Base-by-base conservation (phyloP, 1,284 basidiomycete species). In the Puccinia novopanici region DNA sequence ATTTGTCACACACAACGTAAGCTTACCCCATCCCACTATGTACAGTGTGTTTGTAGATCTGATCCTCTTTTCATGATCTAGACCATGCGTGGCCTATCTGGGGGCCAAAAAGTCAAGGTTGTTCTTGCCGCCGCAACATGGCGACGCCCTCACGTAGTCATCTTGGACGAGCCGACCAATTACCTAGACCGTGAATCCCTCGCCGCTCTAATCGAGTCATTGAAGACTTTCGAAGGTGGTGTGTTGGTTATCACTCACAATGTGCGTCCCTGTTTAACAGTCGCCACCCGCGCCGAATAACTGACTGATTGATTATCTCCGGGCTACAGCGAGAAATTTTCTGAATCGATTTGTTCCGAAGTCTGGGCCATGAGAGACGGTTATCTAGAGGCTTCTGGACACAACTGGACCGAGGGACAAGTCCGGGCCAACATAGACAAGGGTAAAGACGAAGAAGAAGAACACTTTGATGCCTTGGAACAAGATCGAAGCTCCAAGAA, bases 81-180 rank as follows among this genome's bases (percentile, higher is more conserved):
- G 79, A 80, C 79, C 84, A 96, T 95, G 94, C 90, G 94, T 82
- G 95, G 95, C 91, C 91, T 98, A 74, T 97, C 94, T 82, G 97
- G 97, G 88, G 97, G 97, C 87, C 97, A 99, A 88, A 99, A 99
- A 89, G 95, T 98, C 87, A 98, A 98, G 91, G 95, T 99, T 84
- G 96, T 98, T 37, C 93, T 98, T 84, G 95, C 94, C 88, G 95
- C 96, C 84, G 94, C 96, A 70, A 98, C 95, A 68, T 98, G 95
- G 95, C 94, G 95, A 87, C 92, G 95, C 84, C 97, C 96, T 82
- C 97, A 99, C 89, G 88, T 98, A 87, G 92, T 99, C 87, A 95
- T 95, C 87, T 89, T 99, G 86, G 96, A 98, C 87, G 96, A 99
- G 89, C 96, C 67, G 74, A 83, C 86, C 91, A 92, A 96, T 90